Evolutionary conservation across 805 yeast species (phyloP), one percentile per base, ranked within the genome.

Genomic region (Ogataea dorogensis): DNA sequence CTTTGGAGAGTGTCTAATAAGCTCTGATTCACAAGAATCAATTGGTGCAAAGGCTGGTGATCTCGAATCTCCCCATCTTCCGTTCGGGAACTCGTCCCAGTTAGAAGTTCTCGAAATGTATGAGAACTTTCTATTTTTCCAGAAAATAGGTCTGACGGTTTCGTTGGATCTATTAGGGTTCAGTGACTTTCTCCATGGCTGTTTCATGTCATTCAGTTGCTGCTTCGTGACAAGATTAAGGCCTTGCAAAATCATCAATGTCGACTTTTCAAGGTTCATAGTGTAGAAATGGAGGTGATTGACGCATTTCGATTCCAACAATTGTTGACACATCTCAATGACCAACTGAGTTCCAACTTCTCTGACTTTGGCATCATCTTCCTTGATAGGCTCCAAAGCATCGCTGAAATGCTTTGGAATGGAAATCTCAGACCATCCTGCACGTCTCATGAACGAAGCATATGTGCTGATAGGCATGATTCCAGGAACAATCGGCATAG

Each of bases 21-120:
- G 68, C 17, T 82, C 79, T 22, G 87, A 76, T 14, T 91, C 93
- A 49, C 80, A 81, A 35, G 84, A 71, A 58, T 86, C 96, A 40
- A 88, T 71, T 47, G 86, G 94, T 53, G 95, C 96, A 64, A 84
- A 89, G 2, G 98, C 98, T 4, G 98, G 98, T 27, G 98, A 93
- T 42, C 95, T 72, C 3, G 97, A 86, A 59, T 93, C 97, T 53
- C 98, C 98, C 89, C 96, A 93, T 66, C 98, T 74, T 43, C 98
- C 98, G 61, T 91, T 93, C 33, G 98, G 98, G 56, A 91, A 93
- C 61, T 93, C 98, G 64, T 93, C 98, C 88, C 98, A 93, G 39
- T 83, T 81, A 17, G 93, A 78, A 7, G 97, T 91, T 61, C 98
- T 75, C 31, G 87, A 75, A 43, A 87, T 79, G 59, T 91, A 91